These are phyloP conservation scores for Ramaria rubella DNA, from an alignment of 768 basidiomycete genomes.

Conservation along the genomic window DNA sequence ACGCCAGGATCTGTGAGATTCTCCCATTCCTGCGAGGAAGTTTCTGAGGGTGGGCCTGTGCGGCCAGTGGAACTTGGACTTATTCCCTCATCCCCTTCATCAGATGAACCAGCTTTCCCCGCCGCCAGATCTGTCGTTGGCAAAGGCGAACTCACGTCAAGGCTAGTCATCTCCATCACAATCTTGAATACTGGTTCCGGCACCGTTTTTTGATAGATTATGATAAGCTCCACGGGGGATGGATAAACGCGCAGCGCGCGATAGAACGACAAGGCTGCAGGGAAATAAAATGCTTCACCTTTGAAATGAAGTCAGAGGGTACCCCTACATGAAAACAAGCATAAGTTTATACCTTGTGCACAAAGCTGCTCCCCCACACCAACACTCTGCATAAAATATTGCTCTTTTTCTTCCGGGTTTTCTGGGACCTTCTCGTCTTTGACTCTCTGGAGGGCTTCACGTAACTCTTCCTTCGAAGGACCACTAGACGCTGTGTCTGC, in stretches of 20 bases:
- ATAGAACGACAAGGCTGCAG: conserved; percentile 87
- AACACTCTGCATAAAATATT: conserved; percentile 89
- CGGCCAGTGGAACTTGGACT: conserved; percentile 42
- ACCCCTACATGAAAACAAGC: neutral
- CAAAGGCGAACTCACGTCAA: conserved; percentile 76
- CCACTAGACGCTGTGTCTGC: conserved; percentile 15
- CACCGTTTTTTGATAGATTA: conserved; percentile 90
- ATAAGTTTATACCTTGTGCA: conserved; percentile 50
- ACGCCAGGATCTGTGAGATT: conserved; percentile 60
- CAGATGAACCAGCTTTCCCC: conserved; percentile 21
- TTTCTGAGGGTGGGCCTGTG: conserved; percentile 71
- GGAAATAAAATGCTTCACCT: conserved; percentile 76
- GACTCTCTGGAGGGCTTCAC: conserved; percentile 57
- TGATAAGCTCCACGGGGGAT: conserved; percentile 86
- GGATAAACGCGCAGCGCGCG: conserved; percentile 93
- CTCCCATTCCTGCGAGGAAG: conserved; percentile 90
- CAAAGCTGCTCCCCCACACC: conserved; percentile 81
- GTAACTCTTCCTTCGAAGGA: conserved; percentile 42
- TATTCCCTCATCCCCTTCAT: conserved; percentile 45
- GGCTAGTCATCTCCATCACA: conserved; percentile 76
- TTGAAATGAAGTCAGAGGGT: neutral
- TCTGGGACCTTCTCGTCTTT: conserved; percentile 62
- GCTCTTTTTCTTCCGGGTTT: conserved; percentile 72
- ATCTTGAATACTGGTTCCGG: conserved; percentile 77
- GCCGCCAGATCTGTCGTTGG: conserved; percentile 26